Percentiles rank a stretch among this genome's conserved stretches.
These are phyloP conservation scores for Entomortierella lignicola DNA, from an alignment of 192 early-diverging fungal species.

Conservation along the genomic window DNA sequence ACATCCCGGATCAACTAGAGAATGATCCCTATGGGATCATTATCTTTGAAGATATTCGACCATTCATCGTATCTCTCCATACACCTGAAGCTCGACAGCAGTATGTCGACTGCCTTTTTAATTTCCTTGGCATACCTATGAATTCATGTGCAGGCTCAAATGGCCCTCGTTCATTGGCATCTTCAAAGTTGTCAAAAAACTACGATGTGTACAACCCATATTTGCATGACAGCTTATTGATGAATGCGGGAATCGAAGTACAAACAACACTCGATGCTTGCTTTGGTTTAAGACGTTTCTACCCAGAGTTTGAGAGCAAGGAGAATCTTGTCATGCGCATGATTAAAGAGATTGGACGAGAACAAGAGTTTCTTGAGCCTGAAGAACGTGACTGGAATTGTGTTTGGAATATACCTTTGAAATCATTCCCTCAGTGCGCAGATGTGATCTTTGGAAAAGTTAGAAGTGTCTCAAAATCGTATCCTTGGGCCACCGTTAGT, in stretches of 20 bases:
- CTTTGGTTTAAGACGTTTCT: slow-evolving; percentile 31
- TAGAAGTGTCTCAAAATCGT: background rate
- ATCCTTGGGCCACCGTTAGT: slow-evolving; percentile 37
- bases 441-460: slow-evolving; percentile 28
- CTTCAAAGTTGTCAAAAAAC: background rate
- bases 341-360: slow-evolving; percentile 22
- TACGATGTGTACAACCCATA: slow-evolving; percentile 22
- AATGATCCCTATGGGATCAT: slow-evolving; percentile 65
- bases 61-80: slow-evolving; percentile 56
- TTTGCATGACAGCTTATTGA: slow-evolving; percentile 28
- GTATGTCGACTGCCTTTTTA: slow-evolving; percentile 62
- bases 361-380: slow-evolving; percentile 12
- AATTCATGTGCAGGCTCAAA: slow-evolving; percentile 51
- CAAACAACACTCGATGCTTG: slow-evolving; percentile 1
- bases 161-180: background rate
- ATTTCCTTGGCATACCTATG: slow-evolving; percentile 60
- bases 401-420: slow-evolving; percentile 32
- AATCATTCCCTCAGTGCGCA: slow-evolving; percentile 11
- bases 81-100: slow-evolving; percentile 53
- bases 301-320: slow-evolving; percentile 17
- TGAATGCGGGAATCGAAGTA: slow-evolving; percentile 26
- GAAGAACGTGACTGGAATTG: slow-evolving; percentile 32
- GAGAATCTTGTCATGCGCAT: slow-evolving; percentile 16
- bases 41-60: slow-evolving; percentile 65
- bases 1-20: slow-evolving; percentile 43